Conservation (phyloP, 257 asterid species). For the Ehretia macrophylla region DNA sequence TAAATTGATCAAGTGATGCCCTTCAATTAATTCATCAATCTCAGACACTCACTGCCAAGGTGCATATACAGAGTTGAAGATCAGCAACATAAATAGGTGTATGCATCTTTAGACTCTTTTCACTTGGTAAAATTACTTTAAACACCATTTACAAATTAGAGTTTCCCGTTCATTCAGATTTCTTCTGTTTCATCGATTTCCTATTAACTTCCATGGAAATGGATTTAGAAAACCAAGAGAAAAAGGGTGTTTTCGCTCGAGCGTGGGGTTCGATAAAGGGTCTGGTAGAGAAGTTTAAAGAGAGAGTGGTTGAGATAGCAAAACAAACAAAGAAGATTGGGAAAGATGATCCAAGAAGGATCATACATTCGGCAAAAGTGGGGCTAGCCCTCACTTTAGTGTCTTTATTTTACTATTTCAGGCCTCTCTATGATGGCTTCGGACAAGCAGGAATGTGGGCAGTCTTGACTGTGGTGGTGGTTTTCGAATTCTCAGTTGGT, state of each 20-base stretch:
- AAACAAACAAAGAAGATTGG: constrained; percentile 22
- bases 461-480: constrained; percentile 35
- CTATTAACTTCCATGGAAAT: not conserved
- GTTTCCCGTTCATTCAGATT: too few species aligned
- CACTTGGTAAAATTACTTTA: too few species aligned
- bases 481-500: constrained; percentile 39
- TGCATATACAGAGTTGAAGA: too few species aligned
- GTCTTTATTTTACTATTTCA: constrained; percentile 30
- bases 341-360: constrained; percentile 35
- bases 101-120: too few species aligned
- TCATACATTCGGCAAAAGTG: constrained; percentile 31
- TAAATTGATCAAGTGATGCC: too few species aligned
- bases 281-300: constrained; percentile 7
- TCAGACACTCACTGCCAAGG: not conserved
- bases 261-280: not conserved
- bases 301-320: not conserved
- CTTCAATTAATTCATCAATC: not conserved
- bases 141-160: not conserved
- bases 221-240: not conserved
- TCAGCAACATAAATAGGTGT: too few species aligned
- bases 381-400: constrained; percentile 35
- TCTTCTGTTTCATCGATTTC: too few species aligned
- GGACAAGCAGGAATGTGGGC: constrained; percentile 41
- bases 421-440: constrained; percentile 29
- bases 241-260: not conserved